Evolutionary conservation across 441 rosid genomes (phyloP), one percentile per base, ranked within the genome.

Genomic region (Breynia disticha): DNA sequence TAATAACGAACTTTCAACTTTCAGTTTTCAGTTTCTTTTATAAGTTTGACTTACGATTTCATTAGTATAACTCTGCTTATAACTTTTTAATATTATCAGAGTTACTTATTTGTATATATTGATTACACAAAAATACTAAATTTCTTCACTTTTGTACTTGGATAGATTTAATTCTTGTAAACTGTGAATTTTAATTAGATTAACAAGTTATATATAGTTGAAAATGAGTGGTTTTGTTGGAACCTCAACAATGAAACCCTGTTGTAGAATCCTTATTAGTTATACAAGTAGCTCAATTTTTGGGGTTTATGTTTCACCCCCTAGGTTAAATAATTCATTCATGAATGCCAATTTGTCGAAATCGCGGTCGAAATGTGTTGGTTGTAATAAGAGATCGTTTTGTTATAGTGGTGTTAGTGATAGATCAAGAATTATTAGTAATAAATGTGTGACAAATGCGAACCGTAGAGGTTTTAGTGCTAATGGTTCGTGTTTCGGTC

Each of bases 231-330:
- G 78, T 48, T 83, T 80, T 70, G 69, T 90, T 58, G 79, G 81
- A 47, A 75, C 83, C 66, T 77, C 85, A 15, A 71, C 80, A 6
- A 72, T 83, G 82, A 91, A 76, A 75, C 98, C 98, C 59, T 81
- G 79, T 65, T 76, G 94, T 74, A 79, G 77, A 74, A 67, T 82
- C 60, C 54, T 80, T 22, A 66, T 83, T 72, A 69, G 84, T 55
- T 79, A 54, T 51, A 77, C 52, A 72, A 72, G 76, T 43, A 76
- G 79, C 46, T 79, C 82, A 11, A 59, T 83, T 52, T 79, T 76
- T 4, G 95, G 95, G 56, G 37, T 60, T 68, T 72, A 76, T 65
- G 54, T 24, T 24, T 24, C 32, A 2, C 32, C 72, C 37, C 52
- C 54, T 32, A 82, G 57, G 61, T 61, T 68, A 22, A 56, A 51